These are phyloP conservation scores for Waltergamsia citrina DNA, from an alignment of 2,329 filamentous ascomycete species.

Conservation along the genomic window DNA sequence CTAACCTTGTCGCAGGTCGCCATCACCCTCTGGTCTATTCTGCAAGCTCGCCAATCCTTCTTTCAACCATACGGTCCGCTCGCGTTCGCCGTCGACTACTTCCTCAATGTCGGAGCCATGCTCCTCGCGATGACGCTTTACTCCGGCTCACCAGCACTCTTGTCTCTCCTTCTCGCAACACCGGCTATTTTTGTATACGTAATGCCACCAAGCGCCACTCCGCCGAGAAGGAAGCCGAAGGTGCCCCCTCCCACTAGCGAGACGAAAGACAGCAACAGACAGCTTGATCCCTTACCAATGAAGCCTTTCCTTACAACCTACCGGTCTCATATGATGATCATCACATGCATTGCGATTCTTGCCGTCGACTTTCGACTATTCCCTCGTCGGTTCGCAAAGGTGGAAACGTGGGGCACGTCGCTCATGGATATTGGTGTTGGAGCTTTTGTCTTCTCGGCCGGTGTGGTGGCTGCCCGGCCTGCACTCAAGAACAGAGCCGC, in stretches of 20 bases:
- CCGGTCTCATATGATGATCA: slow-evolving; percentile 81
- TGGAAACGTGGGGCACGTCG: slow-evolving; percentile 99
- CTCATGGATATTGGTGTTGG: slow-evolving; percentile 97
- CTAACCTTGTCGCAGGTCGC: slow-evolving; percentile 48
- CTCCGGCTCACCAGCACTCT: slow-evolving; percentile 60
- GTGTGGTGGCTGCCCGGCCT: slow-evolving; percentile 78
- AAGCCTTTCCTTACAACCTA: slow-evolving; percentile 93
- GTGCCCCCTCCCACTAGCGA: slow-evolving; percentile 25
- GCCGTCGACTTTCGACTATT: slow-evolving; percentile 94
- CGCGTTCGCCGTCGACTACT: slow-evolving; percentile 68
- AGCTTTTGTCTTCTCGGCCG: slow-evolving; percentile 92
- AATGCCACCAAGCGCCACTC: slow-evolving; percentile 28
- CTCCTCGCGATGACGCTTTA: slow-evolving; percentile 84
- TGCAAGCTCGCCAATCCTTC: slow-evolving; percentile 76
- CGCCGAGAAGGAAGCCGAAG: slow-evolving; percentile 34
- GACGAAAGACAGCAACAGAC: slow-evolving; percentile 23
- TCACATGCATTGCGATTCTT: slow-evolving; percentile 86
- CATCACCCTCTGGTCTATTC: slow-evolving; percentile 76
- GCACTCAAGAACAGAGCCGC: slow-evolving; percentile 60
- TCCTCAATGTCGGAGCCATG: slow-evolving; percentile 75
- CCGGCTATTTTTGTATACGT: slow-evolving; percentile 58
- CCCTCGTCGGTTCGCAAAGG: slow-evolving; percentile 90
- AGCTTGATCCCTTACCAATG: slow-evolving; percentile 49
- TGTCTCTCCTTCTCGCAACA: slow-evolving; percentile 64
- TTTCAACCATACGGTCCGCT: slow-evolving; percentile 67